phyloP scores from a whole-genome alignment of 2,329 filamentous ascomycete species.

The Lachnellula cervina region DNA sequence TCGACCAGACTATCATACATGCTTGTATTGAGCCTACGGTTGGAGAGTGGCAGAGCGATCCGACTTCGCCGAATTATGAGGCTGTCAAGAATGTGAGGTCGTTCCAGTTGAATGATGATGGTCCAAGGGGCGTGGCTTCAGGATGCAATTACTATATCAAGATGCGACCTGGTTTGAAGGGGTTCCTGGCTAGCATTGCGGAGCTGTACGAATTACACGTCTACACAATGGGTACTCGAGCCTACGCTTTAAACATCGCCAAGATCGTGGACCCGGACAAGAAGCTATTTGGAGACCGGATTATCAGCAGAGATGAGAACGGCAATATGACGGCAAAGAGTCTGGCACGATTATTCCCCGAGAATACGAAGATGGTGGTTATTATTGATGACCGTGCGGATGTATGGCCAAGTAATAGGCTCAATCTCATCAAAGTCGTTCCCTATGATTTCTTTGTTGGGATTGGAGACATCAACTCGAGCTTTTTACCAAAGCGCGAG shows the following conservation, averaged over 20 bases:
- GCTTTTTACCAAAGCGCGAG: constrained; percentile 79
- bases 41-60: constrained; percentile 89
- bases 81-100: constrained; percentile 82
- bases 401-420: constrained; percentile 86
- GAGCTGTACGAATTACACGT: constrained; percentile 91
- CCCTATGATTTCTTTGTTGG: constrained; percentile 98
- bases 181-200: constrained; percentile 74
- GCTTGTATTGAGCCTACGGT: constrained; percentile 96
- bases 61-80: constrained; percentile 82
- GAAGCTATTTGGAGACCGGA: constrained; percentile 86
- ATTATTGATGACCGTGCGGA: constrained; percentile 97
- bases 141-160: constrained; percentile 99
- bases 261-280: constrained; percentile 87
- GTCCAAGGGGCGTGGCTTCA: constrained; percentile 59
- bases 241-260: constrained; percentile 90
- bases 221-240: constrained; percentile 97
- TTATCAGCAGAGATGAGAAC: constrained; percentile 95
- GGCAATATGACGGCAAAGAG: constrained; percentile 89
- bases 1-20: constrained; percentile 98
- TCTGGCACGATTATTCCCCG: constrained; percentile 84
- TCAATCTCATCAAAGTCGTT: constrained; percentile 89
- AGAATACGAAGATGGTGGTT: constrained; percentile 98
- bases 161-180: constrained; percentile 77
- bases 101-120: constrained; percentile 87
- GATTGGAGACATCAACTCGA: constrained; percentile 97